A percentile compares a stretch with the other conserved stretches of the same genome.
Evolutionary conservation across 768 basidiomycete species (phyloP).

Genomic region (Leccinum uliginosum): DNA sequence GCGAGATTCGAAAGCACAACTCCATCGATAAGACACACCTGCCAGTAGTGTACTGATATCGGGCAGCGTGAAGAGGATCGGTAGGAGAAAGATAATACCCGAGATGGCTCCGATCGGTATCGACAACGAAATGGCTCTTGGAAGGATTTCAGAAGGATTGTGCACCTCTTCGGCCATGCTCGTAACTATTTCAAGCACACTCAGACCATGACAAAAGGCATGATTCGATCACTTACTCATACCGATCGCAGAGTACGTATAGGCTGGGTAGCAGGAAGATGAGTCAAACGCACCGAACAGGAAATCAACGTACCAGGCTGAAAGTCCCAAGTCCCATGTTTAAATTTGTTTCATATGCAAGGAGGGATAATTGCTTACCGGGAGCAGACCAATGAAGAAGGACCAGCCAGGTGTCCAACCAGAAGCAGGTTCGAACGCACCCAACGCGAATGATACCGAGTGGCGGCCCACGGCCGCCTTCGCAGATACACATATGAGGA

Average conservation of each 20-base stretch:
- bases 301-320: slow-evolving; percentile 26
- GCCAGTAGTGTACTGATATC: slow-evolving; percentile 49
- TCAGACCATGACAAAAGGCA: slow-evolving; percentile 3
- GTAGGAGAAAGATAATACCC: slow-evolving; percentile 55
- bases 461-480: slow-evolving; percentile 55
- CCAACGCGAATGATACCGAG: slow-evolving; percentile 52
- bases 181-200: slow-evolving; percentile 36
- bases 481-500: slow-evolving; percentile 49
- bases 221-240: slow-evolving; percentile 42
- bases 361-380: slow-evolving; percentile 33
- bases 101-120: slow-evolving; percentile 48
- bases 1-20: not conserved
- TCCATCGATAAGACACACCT: slow-evolving; percentile 32
- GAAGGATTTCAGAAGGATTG: slow-evolving; percentile 51
- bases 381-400: slow-evolving; percentile 62
- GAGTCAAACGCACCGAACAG: not conserved
- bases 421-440: slow-evolving; percentile 58
- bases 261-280: slow-evolving; percentile 35
- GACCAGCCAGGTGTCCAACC: slow-evolving; percentile 69
- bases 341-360: not conserved
- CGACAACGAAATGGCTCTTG: slow-evolving; percentile 50
- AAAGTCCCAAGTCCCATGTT: not conserved
- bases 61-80: slow-evolving; percentile 62
- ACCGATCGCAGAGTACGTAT: slow-evolving; percentile 55
- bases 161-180: slow-evolving; percentile 69